phyloP scores from a whole-genome alignment of 2,329 filamentous ascomycete species.

The Dactylellina cionopaga region DNA sequence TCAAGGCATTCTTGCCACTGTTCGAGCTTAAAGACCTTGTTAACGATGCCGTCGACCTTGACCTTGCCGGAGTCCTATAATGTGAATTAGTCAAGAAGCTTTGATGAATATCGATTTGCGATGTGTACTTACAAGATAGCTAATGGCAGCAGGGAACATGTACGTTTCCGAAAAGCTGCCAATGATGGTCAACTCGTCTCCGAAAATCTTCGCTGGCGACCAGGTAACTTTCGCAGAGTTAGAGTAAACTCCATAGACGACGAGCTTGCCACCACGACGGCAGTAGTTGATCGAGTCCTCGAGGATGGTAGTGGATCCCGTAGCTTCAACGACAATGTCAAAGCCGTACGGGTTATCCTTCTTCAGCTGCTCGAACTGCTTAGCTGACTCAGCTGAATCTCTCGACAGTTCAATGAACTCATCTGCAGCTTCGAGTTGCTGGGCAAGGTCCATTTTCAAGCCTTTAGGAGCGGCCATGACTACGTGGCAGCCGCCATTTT shows the following conservation, averaged over 20 bases:
- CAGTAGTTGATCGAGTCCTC: constrained; percentile 78
- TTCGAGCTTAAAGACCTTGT: constrained; percentile 78
- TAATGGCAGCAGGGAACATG: constrained; percentile 72
- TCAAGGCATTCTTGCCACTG: constrained; percentile 76
- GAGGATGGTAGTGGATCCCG: constrained; percentile 74
- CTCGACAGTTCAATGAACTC: constrained; percentile 65
- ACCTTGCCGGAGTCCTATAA: constrained; percentile 67
- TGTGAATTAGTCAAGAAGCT: constrained; percentile 59
- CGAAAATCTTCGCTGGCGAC: constrained; percentile 77
- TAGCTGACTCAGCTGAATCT: constrained; percentile 67
- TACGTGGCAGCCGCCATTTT: constrained; percentile 75
- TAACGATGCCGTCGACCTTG: constrained; percentile 74
- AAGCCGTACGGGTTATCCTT: constrained; percentile 76
- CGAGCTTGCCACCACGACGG: constrained; percentile 75
- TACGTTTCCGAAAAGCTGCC: constrained; percentile 78
- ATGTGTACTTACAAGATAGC: constrained; percentile 61
- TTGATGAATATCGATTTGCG: constrained; percentile 62
- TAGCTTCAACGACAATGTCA: constrained; percentile 71
- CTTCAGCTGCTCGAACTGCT: constrained; percentile 72
- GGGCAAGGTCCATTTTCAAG: constrained; percentile 76
- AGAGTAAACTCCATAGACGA: constrained; percentile 77
- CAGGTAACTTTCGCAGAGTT: constrained; percentile 72
- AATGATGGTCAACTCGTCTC: constrained; percentile 75
- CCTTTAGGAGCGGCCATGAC: constrained; percentile 75
- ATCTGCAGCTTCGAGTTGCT: constrained; percentile 68